Evolutionary conservation across 2,329 filamentous ascomycete species (phyloP), one percentile per base, ranked within the genome.

Genomic region (Thelonectria rubi): DNA sequence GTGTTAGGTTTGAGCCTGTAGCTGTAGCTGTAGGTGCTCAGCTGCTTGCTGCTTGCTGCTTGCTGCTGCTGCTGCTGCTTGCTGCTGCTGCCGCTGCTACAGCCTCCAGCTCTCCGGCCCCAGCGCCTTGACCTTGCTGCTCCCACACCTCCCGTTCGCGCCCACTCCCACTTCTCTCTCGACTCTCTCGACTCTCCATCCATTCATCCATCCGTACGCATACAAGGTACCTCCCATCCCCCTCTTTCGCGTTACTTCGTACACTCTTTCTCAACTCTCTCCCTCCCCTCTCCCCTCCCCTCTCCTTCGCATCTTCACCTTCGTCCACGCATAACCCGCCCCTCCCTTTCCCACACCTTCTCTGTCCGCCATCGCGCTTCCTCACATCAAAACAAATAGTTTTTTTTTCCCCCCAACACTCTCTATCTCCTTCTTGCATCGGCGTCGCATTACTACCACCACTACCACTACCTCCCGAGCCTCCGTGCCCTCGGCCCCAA

Each of bases 201-300:
- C 40, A 43, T 39, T 18, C 58, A 60, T 49, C 48, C 52, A 59
- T 34, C 58, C 58, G 52, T 60, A 40, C 57, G 3, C n/a, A n/a
- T 34, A 34, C 52, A 34, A 34, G 32, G 32, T 15, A 37, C 30
- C 37, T 20, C 45, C 24, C 42, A 24, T 58, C 40, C 49, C 56
- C 56, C 61, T 37, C 58, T 52, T 47, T 57, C 55, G 51, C 55
- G 24, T 47, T 45, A 65, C 60, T 7, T 24, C 24, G 24, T 55
- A 50, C 60, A 50, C 65, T 60, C 62, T 64, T 58, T 59, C 58
- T 61, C 65, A 66, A 45, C 42, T 21, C 42, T 45, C n/a, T 20
- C 18, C 18, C 42, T 20, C 42, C 17, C 17, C 39, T 42, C 15
- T 62, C 64, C 18, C 18, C 42, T 20, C 42, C 17, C 17, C 39